Evolutionary conservation across 495 filamentous ascomycete species (phyloP), one percentile per base, ranked within the genome.

Genomic region (Tuber borchii): DNA sequence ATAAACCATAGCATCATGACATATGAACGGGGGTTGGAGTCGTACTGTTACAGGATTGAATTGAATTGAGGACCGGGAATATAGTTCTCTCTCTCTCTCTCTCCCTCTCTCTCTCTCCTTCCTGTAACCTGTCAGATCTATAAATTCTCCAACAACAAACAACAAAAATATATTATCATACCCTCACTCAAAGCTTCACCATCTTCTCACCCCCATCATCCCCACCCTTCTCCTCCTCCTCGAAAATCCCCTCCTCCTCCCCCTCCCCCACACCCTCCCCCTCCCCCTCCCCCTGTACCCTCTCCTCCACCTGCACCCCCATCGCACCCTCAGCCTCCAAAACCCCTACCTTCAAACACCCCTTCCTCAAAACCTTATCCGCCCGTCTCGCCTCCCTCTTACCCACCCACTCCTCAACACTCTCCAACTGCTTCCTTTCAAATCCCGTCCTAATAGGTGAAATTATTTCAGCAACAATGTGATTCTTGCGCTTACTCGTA

Each of bases 401-500:
- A 0, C 69, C 26, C 40, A 46, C 73, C 71, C 78, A 76, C 69
- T 80, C 78, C 39, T 80, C 71, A 2, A 69, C 39, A 0, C 77
- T 80, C 61, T 80, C 73, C 3, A 80, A 45, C 9, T 43, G 45
- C 39, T 71, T 79, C 48, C 78, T 74, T 3, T 69, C 42, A n/a
- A 73, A 43, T 5, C 78, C 74, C 3, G 78, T 80, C 9, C 78
- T 73, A 44, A 80, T 31, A 19, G 78, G 77, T 1, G 71, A 79
- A 39, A 80, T 42, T 6, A 80, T 80, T 40, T 79, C 78, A 39
- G 78, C 68, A 46, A 80, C 78, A 6, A 80, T 80, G 69, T 79
- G 77, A 26, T 22, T 79, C 68, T 80, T 80, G 19, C 16, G 20
- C 70, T 71, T 79, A 19, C 77, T 80, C 3, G 78, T 76, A 40